phyloP scores from a whole-genome alignment of 345 rosid species.

The Raphanus raphanistrum region DNA sequence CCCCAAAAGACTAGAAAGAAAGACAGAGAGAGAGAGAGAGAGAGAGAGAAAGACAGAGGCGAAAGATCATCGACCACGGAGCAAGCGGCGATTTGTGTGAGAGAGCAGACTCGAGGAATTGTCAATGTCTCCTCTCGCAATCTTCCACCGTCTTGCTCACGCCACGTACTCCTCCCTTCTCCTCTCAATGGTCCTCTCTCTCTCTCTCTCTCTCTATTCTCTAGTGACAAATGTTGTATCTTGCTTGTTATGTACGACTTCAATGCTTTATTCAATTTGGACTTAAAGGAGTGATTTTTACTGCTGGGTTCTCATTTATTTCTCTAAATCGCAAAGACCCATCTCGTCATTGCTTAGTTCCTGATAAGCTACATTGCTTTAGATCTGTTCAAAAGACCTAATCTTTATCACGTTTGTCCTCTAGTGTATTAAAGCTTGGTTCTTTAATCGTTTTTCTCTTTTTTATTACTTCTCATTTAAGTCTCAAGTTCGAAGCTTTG shows the following conservation, averaged over 20 bases:
- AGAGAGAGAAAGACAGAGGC: background rate
- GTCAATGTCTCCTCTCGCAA: slow-evolving; percentile 36
- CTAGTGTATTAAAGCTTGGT: background rate
- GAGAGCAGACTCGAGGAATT: slow-evolving; percentile 1
- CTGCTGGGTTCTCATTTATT: slow-evolving; percentile 2
- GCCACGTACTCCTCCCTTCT: slow-evolving; percentile 30
- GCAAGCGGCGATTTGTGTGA: slow-evolving; percentile 27
- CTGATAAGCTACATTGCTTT: slow-evolving; percentile 27
- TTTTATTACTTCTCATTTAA: slow-evolving; percentile 4
- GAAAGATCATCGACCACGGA: slow-evolving; percentile 26
- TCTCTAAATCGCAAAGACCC: background rate
- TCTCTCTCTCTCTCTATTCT: background rate
- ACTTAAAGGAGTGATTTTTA: slow-evolving; percentile 8
- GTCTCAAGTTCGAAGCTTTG: slow-evolving; percentile 31
- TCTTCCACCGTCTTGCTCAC: slow-evolving; percentile 25
- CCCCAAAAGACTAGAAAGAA: slow-evolving; percentile 23
- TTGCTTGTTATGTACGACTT: slow-evolving; percentile 27
- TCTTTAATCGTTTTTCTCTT: slow-evolving; percentile 7
- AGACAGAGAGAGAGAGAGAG: background rate
- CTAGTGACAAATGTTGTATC: slow-evolving; percentile 21
- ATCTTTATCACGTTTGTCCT: slow-evolving; percentile 9
- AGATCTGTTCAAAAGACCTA: slow-evolving; percentile 5
- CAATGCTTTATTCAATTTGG: slow-evolving; percentile 22
- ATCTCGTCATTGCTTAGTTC: slow-evolving; percentile 5
- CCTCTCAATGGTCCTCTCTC: slow-evolving; percentile 31